Base-by-base conservation (phyloP, 352 stramenopile species). In the Phytophthora meadii region DNA sequence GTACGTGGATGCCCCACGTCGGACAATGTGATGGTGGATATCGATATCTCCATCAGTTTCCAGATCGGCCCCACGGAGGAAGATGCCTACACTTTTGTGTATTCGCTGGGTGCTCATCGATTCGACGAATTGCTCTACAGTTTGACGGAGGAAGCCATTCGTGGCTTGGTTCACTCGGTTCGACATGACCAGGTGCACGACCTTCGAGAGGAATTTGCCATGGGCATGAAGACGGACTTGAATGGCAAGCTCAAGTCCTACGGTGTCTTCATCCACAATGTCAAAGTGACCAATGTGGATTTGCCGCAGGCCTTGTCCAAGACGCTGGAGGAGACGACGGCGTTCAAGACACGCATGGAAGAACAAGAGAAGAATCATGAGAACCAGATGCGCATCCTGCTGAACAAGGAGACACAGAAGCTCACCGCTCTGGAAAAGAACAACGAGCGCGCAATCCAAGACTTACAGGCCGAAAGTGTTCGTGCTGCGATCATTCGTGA, bases 321-420 rank as follows among this genome's bases (percentile, higher is more conserved):
- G 19, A 90, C 77, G 14, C 75, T 96, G 15, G 89, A 96, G 54
- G 79, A 88, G 44, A 94, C 86, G 30, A 92, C 87, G 11, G 84
- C 82, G 15, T 94, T 95, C 71, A 94, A 96, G 76, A 94, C 87
- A 7, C 77, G 83, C 24, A 96, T 96, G 82, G 82, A 92, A 44
- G 87, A 96, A 69, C 85, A 94, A 61, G 87, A 95, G 64, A 96
- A 96, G 76, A 94, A 92, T 57, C 85, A 96, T 55, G 86, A 95
- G 74, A 96, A 93, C 72, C 83, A 87, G 17, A 66, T 94, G 69
- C 78, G 89, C 24, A 92, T 92, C 14, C 54, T 96, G 15, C 50
- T 95, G 28, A 94, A 96, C 48, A 77, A 95, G 62, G 88, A 94
- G 42, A 94, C 88, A 3, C 79, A 92, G 64, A 90, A 89, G 36